Evolutionary conservation across 345 rosid species (phyloP), one percentile per base, ranked within the genome.

Genomic region (Durio zibethinus): DNA sequence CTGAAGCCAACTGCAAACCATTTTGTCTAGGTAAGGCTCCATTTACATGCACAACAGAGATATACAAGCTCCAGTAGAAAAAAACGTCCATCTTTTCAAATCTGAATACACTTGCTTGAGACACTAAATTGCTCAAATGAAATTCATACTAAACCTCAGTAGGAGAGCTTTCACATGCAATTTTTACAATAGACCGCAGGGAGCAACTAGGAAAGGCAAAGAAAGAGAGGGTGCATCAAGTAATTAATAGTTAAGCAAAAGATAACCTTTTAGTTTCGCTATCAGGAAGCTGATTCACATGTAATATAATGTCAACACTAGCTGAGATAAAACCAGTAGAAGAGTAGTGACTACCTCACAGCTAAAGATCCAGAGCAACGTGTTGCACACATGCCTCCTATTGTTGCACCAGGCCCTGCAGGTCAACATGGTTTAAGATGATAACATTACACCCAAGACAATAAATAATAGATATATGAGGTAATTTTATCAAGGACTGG

Each of bases 331-430:
- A 67, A 59, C 18, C 25, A 54, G 10, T 23, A n/a, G 50, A 61
- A 74, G 77, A 66, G 78, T 81, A 79, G 81, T 36, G 79, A 78
- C 54, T 84, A 95, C 99, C 98, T 89, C 76, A 90, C 97, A 61
- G 99, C 98, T 79, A 95, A 85, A 82, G 98, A 93, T 68, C 98
- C 99, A 67, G 98, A 95, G 90, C 97, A 95, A 52, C 97, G 97
- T 68, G 98, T 93, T 72, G 99, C 95, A 83, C 98, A 93, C 99
- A 93, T 95, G 64, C 99, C 99, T 61, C 99, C 97, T 25, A 95
- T 89, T 69, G 88, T 86, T 78, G 99, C 99, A 66, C 99, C 97
- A 23, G 99, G 99, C 50, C 98, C 99, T 95, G 92, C 52, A 78
- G 56, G 52, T 73, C 35, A 82, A 76, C 61, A 61, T 36, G 65